A percentile compares a stretch with the other conserved stretches of the same genome.
Evolutionary conservation across 2,329 filamentous ascomycete species (phyloP).

Genomic region (Dryadomyces quercus-mongolicae): DNA sequence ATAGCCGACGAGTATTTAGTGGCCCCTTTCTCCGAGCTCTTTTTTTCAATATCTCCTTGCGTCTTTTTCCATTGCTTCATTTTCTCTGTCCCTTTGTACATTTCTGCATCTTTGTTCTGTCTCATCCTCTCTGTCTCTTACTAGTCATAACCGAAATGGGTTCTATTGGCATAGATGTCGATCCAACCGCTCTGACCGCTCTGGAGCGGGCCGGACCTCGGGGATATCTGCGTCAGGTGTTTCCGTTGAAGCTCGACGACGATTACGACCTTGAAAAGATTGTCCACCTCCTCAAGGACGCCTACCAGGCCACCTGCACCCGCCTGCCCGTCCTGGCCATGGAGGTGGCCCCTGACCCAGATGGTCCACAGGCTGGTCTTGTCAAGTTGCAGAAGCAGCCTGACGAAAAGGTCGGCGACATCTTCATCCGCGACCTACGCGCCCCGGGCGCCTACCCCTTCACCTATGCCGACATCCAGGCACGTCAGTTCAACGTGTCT

Average conservation of each 20-base stretch:
- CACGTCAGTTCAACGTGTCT: not conserved
- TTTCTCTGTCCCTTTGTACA: not conserved
- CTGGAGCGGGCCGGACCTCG: slow-evolving; percentile 2
- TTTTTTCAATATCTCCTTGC: not conserved
- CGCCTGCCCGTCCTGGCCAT: not conserved
- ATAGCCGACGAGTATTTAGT: too few relatives aligned
- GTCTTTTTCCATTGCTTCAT: not conserved
- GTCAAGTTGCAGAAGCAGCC: not conserved
- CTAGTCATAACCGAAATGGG: not conserved
- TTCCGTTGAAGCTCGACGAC: slow-evolving; percentile 1
- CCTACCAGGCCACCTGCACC: not conserved
- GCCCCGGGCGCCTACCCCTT: not conserved
- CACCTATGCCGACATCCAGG: not conserved
- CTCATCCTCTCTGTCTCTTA: not conserved
- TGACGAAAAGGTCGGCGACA: not conserved
- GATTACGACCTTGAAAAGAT: slow-evolving; percentile 1
- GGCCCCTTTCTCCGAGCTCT: not conserved
- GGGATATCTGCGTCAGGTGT: slow-evolving; percentile 4
- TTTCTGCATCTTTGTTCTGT: not conserved
- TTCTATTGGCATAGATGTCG: not conserved
- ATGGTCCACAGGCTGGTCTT: not conserved
- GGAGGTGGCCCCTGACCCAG: not conserved
- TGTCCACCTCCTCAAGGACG: not conserved
- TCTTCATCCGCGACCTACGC: not conserved
- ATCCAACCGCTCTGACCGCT: not conserved